Conservation (phyloP, 2,329 filamentous ascomycete genomes). For the Penicillium expansum region DNA sequence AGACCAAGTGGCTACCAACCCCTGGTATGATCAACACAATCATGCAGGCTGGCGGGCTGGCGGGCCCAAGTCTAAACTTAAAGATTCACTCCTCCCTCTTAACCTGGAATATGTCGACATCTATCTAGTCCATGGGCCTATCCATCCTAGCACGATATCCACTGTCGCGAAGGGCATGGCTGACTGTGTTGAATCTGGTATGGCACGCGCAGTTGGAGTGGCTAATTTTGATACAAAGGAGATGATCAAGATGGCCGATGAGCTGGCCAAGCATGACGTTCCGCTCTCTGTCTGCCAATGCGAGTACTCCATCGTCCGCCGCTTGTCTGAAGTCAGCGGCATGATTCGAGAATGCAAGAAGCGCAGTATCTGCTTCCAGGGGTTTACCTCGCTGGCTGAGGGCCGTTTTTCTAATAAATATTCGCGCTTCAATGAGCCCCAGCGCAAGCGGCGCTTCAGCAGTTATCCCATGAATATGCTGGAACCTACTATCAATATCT, state of each 20-base stretch:
- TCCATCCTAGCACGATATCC: constrained; percentile 41
- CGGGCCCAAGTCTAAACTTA: constrained; percentile 38
- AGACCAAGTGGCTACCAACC: constrained; percentile 40
- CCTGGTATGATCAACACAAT: constrained; percentile 36
- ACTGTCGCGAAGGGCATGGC: constrained; percentile 44
- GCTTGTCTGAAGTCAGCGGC: constrained; percentile 41
- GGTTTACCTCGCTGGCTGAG: constrained; percentile 43
- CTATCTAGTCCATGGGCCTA: constrained; percentile 46
- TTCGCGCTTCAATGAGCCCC: constrained; percentile 37
- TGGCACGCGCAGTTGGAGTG: constrained; percentile 45
- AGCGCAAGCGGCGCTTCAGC: constrained; percentile 39
- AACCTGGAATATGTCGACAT: constrained; percentile 44
- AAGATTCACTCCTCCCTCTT: constrained; percentile 39
- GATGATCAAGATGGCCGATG: constrained; percentile 45
- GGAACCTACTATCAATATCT: constrained; percentile 37
- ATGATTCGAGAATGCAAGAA: constrained; percentile 42
- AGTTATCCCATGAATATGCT: constrained; percentile 47
- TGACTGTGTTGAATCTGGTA: constrained; percentile 43
- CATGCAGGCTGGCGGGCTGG: constrained; percentile 28
- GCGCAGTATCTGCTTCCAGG: constrained; percentile 44
- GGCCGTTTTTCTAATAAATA: constrained; percentile 45
- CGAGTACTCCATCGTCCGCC: constrained; percentile 46
- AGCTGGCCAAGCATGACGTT: constrained; percentile 36
- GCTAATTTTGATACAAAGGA: constrained; percentile 46
- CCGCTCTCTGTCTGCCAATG: constrained; percentile 47